Conservation (phyloP, 805 yeast species). For the Cyberlindnera petersonii region DNA sequence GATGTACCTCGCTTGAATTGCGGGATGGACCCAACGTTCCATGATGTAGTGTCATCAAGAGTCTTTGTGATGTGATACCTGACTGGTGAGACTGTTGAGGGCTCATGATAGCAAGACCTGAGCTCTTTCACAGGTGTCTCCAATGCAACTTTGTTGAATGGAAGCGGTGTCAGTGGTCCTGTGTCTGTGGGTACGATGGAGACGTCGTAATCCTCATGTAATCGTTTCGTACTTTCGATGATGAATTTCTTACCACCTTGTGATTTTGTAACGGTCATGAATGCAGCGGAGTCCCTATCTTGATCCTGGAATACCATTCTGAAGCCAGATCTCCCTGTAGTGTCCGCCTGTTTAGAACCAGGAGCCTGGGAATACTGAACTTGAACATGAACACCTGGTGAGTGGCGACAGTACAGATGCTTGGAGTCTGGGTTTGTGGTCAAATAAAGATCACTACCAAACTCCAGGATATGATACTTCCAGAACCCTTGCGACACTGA, state of each 20-base stretch:
- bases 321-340: conserved; percentile 29
- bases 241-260: conserved; percentile 11
- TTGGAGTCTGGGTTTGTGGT: conserved; percentile 64
- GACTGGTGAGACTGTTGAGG: conserved; percentile 14
- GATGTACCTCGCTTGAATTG: conserved; percentile 28
- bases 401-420: conserved; percentile 55
- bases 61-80: conserved; percentile 32
- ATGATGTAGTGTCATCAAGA: conserved; percentile 13
- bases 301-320: conserved; percentile 28
- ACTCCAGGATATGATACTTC: conserved; percentile 57
- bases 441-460: conserved; percentile 53
- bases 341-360: conserved; percentile 2
- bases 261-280: conserved; percentile 18
- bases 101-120: conserved; percentile 1
- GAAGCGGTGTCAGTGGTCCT: neutral
- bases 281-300: conserved; percentile 6
- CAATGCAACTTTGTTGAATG: neutral
- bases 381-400: conserved; percentile 56
- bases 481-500: conserved; percentile 19
- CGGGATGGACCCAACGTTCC: conserved; percentile 46
- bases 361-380: conserved; percentile 14
- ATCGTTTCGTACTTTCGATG: conserved; percentile 12
- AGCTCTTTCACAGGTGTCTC: conserved; percentile 10
- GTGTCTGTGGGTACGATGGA: conserved; percentile 1
- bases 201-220: conserved; percentile 15